A percentile compares a stretch with the other conserved stretches of the same genome.
Evolutionary conservation across 352 stramenopile species (phyloP).

Genomic region (Globisporangium megalacanthum): DNA sequence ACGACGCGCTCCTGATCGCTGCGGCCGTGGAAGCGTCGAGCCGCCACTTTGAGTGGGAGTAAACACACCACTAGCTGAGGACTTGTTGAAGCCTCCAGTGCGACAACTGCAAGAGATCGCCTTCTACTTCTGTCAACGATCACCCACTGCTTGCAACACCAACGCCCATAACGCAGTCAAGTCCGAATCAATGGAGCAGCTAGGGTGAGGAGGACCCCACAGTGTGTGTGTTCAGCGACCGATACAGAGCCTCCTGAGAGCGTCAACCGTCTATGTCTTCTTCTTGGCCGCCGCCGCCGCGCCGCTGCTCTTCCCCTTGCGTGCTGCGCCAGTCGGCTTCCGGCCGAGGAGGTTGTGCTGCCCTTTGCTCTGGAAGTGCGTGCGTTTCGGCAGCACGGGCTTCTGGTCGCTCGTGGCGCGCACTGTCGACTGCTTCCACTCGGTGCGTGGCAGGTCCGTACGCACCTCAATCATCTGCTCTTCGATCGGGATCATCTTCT

Average conservation of each 20-base stretch:
- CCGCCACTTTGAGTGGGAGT: slow-evolving; percentile 9
- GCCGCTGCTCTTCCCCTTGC: slow-evolving; percentile 8
- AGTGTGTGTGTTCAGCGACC: neutral
- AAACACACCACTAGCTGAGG: neutral
- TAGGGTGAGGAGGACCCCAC: neutral
- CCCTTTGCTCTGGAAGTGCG: slow-evolving; percentile 11
- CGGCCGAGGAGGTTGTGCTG: slow-evolving; percentile 30
- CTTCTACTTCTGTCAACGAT: neutral
- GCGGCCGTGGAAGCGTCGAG: slow-evolving; percentile 47
- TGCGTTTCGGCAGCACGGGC: slow-evolving; percentile 19
- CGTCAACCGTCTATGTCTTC: slow-evolving; percentile 27
- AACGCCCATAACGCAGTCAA: too few species aligned
- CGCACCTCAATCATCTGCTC: slow-evolving; percentile 50
- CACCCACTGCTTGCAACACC: too few species aligned
- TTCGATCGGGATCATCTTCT: slow-evolving; percentile 63
- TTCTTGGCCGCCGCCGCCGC: neutral
- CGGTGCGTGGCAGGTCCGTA: slow-evolving; percentile 62
- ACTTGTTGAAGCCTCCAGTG: neutral
- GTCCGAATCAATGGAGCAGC: neutral
- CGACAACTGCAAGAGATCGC: too few species aligned
- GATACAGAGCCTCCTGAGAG: neutral
- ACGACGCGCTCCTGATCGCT: slow-evolving; percentile 60
- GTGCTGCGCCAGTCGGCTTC: slow-evolving; percentile 15
- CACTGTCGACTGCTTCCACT: slow-evolving; percentile 32
- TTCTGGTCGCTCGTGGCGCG: slow-evolving; percentile 23